phyloP scores from a whole-genome alignment of 805 yeast species.

The Yamadazyma tumulicola region DNA sequence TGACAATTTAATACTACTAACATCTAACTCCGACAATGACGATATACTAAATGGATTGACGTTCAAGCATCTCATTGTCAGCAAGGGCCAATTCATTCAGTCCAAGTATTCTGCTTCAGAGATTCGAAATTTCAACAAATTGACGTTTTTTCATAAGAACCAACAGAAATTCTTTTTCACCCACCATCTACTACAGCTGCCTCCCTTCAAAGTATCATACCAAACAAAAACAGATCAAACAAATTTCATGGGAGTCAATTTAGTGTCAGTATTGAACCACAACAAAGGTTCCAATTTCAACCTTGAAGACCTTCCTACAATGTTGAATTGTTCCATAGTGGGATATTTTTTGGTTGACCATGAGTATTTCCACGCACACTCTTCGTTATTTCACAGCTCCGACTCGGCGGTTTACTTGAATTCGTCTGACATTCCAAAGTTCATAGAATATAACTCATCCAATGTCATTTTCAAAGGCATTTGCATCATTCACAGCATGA shows the following conservation, averaged over 20 bases:
- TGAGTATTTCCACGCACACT: conserved; percentile 18
- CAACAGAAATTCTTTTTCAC: conserved; percentile 18
- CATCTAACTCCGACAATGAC: conserved; percentile 22
- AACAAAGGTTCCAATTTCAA: conserved; percentile 16
- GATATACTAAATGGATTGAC: conserved; percentile 26
- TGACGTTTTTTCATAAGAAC: conserved; percentile 52
- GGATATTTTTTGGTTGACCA: conserved; percentile 32
- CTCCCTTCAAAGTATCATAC: conserved; percentile 28
- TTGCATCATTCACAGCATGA: conserved; percentile 66
- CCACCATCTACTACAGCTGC: conserved; percentile 18
- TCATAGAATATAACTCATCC: conserved; percentile 9
- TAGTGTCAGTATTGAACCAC: conserved; percentile 22
- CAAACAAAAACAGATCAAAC: conserved; percentile 12
- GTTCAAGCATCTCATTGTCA: conserved; percentile 20
- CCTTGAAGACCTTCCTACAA: conserved; percentile 20
- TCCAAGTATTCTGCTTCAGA: conserved; percentile 48
- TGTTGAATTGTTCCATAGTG: conserved; percentile 42
- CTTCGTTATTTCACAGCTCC: conserved; percentile 17
- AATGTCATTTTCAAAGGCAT: conserved; percentile 42
- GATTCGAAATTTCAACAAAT: conserved; percentile 46
- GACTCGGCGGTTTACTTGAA: conserved; percentile 18
- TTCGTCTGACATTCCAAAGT: conserved; percentile 11
- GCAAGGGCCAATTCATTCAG: conserved; percentile 32
- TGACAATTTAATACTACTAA: conserved; percentile 52
- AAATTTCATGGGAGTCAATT: conserved; percentile 19